A percentile compares a stretch with the other conserved stretches of the same genome.
These are phyloP conservation scores for Colletotrichum truncatum DNA, from an alignment of 2,329 filamentous ascomycete genomes.

Conservation along the genomic window DNA sequence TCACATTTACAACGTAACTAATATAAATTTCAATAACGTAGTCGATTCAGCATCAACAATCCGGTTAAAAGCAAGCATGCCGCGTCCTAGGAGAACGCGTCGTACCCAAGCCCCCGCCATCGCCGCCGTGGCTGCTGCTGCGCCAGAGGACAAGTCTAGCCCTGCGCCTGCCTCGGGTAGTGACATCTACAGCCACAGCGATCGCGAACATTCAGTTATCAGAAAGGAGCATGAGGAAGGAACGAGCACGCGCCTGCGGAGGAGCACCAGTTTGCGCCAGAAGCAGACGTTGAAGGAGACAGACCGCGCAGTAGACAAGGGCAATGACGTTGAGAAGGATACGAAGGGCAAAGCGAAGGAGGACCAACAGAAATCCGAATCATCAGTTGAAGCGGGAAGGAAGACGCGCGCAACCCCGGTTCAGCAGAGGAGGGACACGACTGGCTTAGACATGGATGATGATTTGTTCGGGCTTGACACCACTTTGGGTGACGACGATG, in stretches of 20 bases:
- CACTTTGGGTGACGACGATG: conserved; percentile 51
- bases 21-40: background rate
- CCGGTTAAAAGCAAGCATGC: conserved; percentile 32
- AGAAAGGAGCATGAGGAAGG: conserved; percentile 33
- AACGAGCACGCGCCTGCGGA: conserved; percentile 24
- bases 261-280: conserved; percentile 27
- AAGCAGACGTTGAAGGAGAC: conserved; percentile 34
- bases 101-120: conserved; percentile 34
- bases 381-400: conserved; percentile 48
- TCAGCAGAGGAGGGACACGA: conserved; percentile 50
- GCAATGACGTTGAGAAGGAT: conserved; percentile 45
- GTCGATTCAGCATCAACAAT: background rate
- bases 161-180: conserved; percentile 31
- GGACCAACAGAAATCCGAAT: conserved; percentile 39
- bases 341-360: conserved; percentile 32
- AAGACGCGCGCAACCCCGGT: conserved; percentile 44
- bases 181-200: conserved; percentile 46
- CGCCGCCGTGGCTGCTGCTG: conserved; percentile 19
- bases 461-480: conserved; percentile 53
- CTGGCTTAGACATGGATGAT: conserved; percentile 59
- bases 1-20: background rate
- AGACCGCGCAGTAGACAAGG: conserved; percentile 44
- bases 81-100: conserved; percentile 43
- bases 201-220: conserved; percentile 41
- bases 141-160: conserved; percentile 18